Evolutionary conservation across 352 stramenopile genomes (phyloP), one percentile per base, ranked within the genome.

Genomic region (Thalassiosira delicatula): DNA sequence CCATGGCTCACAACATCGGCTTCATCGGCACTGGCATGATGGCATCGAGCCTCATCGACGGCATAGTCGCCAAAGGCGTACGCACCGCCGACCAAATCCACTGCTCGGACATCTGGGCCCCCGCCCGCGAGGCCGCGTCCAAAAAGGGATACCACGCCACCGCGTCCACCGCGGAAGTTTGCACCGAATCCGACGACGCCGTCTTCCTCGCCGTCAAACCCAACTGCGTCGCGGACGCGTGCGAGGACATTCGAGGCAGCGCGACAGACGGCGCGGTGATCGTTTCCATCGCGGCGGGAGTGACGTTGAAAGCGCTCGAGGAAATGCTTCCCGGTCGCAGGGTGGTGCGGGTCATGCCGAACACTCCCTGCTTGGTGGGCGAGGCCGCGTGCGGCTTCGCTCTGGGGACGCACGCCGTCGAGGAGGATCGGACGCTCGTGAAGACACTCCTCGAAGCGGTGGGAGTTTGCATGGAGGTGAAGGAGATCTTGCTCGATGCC

Each of bases 291-390:
- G 93, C 93, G 25, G 93, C 93, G 17, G 94, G 94, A 27, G 88
- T 96, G n/a, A 92, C 90, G 2, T 70, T 96, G 7, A 65, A 85
- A 33, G 81, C 81, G 4, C 75, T 96, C 8, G 85, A 95, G 71
- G 68, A 59, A 0, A 57, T 69, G 21, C 79, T 95, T 40, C 88
- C 83, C 9, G 79, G 81, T 54, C 57, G 69, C 49, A 76, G 92
- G 29, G 88, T 97, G 14, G 87, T 96, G 19, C 91, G 95, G n/a
- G 92, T 97, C 12, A 96, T 97, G 91, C 95, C 95, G n/a, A 97
- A 97, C 82, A 97, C 94, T 17, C 93, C 93, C 0, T 97, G 94
- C 79, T 81, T 95, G 40, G 92, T 97, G 9, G 91, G 92, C 21
- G 89, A 96, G 81, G 85, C 80, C 19, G 93, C 94, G 0, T 90